phyloP scores from a whole-genome alignment of 257 asterid genomes.

The Mitragyna speciosa region DNA sequence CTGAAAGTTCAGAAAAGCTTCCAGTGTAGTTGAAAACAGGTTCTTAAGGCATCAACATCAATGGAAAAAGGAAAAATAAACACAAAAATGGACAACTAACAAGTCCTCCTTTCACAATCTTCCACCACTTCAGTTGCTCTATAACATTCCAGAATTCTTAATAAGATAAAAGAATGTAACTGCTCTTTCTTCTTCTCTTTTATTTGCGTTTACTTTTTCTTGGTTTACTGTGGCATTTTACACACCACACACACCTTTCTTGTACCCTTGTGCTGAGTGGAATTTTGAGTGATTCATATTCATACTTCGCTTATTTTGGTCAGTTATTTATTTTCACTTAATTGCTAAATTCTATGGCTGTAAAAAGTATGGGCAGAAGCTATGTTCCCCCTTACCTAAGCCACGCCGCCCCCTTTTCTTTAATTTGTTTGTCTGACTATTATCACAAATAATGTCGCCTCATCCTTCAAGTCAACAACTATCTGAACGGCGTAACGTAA shows the following conservation, averaged over 20 bases:
- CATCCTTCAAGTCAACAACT: no score
- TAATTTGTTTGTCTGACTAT: not conserved
- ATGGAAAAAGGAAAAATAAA: conserved; percentile 15
- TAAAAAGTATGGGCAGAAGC: not conserved
- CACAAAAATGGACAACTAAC: conserved; percentile 21
- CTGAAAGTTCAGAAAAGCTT: conserved; percentile 14
- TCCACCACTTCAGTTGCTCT: conserved; percentile 22
- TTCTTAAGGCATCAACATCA: conserved; percentile 30
- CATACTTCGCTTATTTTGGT: not conserved
- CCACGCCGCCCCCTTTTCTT: not conserved
- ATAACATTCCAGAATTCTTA: conserved; percentile 28
- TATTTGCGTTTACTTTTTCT: not conserved
- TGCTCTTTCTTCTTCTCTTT: conserved; percentile 3
- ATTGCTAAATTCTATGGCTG: not conserved
- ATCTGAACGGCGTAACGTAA: no score
- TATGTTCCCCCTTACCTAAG: not conserved
- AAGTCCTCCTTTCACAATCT: conserved; percentile 23
- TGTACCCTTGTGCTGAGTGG: conserved; percentile 23
- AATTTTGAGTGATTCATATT: conserved; percentile 52
- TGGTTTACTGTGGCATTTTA: conserved; percentile 2
- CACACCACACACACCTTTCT: conserved; percentile 23
- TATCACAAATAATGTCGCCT: no score
- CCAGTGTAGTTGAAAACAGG: conserved; percentile 19
- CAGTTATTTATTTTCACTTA: not conserved
- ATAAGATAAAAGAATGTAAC: not conserved